Evolutionary conservation across 139 green algal species (phyloP), one percentile per base, ranked within the genome.

Genomic region (Pseudopediastrum boryanum): DNA sequence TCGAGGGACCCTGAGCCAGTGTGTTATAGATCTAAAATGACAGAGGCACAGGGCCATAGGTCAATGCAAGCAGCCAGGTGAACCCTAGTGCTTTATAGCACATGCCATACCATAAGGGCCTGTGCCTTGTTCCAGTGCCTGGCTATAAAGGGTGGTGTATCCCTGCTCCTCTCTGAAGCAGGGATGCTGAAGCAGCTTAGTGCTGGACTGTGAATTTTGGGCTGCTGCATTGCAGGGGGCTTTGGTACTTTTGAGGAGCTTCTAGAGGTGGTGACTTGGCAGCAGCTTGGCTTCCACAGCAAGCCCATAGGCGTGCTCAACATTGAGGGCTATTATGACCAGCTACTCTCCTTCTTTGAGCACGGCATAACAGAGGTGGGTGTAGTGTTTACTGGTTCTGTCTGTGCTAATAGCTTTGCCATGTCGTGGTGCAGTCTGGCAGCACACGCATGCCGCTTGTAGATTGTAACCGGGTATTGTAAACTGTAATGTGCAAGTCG

Each of bases 211-310:
- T 33, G 12, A 35, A 4, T 78, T 10, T 8, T 36, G 12, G 54
- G 56, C 41, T 23, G 44, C 23, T 1, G 3, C 12, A 8, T 10
- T 68, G 25, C 31, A n/a, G 80, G 90, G 25, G 90, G 93, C 23
- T 93, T 91, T 67, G 93, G 93, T 52, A 97, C 93, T 0, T 73
- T 97, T 31, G 93, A 97, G 78, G 93, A 97, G 87, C 75, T 92
- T 27, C 61, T 97, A 66, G 93, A 97, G 77, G 84, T 95, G 52
- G 80, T 92, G 29, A 97, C 93, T 4, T 97, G 93, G 93, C 87
- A 93, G 65, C 91, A 96, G 81, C 78, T 94, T 58, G 19, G 92
- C 19, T 92, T 94, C 74, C 90, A 94, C 66, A 39, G 54, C 25
- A 97, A 97, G 66, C 93, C 93, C 6, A 85, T 96, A 12, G 84